Percentiles rank a stretch among this genome's conserved stretches.
These are phyloP conservation scores for Agaricales sp. DNA, from an alignment of 1,284 basidiomycete genomes.

Conservation along the genomic window DNA sequence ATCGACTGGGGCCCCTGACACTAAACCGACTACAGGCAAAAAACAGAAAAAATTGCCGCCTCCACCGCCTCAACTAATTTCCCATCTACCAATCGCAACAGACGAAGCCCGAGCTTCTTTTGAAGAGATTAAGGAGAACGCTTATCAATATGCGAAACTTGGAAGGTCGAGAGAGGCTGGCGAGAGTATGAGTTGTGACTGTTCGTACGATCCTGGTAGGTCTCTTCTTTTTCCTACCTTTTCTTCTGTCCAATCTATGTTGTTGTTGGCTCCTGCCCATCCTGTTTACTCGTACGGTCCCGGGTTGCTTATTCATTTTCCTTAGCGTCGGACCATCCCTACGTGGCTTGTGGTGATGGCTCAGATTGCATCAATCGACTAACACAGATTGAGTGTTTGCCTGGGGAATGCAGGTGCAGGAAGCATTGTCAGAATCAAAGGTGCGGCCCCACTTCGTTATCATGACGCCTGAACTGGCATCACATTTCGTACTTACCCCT, in stretches of 20 bases:
- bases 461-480: constrained; percentile 11
- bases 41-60: constrained; percentile 8
- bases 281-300: constrained; percentile 7
- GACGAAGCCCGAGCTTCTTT: constrained; percentile 71
- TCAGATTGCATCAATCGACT: constrained; percentile 97
- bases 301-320: neutral
- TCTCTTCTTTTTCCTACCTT: constrained; percentile 18
- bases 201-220: constrained; percentile 75
- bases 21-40: neutral
- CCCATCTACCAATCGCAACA: constrained; percentile 68
- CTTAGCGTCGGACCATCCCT: constrained; percentile 32
- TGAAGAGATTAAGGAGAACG: constrained; percentile 64
- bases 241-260: constrained; percentile 9
- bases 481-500: constrained; percentile 6
- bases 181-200: constrained; percentile 93
- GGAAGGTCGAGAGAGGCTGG: constrained; percentile 82
- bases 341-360: constrained; percentile 75
- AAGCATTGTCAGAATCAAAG: constrained; percentile 87
- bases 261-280: constrained; percentile 9
- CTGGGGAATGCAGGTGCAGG: constrained; percentile 81
- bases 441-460: constrained; percentile 33
- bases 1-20: neutral
- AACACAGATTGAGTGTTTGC: constrained; percentile 92
- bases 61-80: constrained; percentile 54
- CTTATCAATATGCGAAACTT: constrained; percentile 82